A percentile compares a stretch with the other conserved stretches of the same genome.
Conservation (phyloP, 768 basidiomycete genomes). For the Exsudoporus frostii region DNA sequence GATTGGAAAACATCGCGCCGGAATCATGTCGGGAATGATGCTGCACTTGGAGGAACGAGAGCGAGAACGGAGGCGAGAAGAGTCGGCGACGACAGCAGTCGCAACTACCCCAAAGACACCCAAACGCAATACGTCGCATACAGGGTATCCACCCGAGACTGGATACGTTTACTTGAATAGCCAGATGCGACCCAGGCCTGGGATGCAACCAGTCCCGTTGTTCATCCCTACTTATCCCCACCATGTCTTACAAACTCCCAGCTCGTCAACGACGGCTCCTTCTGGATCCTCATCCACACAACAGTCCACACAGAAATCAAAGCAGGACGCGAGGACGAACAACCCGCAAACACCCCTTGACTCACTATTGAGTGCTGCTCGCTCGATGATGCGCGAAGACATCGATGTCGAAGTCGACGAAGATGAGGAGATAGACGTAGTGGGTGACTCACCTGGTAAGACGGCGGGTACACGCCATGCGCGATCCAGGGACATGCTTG, state of each 20-base stretch:
- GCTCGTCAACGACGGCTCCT: constrained; percentile 30
- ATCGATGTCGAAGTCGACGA: constrained; percentile 30
- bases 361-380: constrained; percentile 58
- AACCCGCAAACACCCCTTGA: constrained; percentile 50
- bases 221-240: constrained; percentile 29
- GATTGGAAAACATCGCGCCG: constrained; percentile 60
- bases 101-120: constrained; percentile 27
- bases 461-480: constrained; percentile 30
- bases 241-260: constrained; percentile 30
- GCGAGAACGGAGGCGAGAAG: constrained; percentile 27
- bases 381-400: constrained; percentile 49
- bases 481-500: constrained; percentile 20
- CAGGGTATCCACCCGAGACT: constrained; percentile 21
- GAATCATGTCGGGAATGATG: constrained; percentile 50
- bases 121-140: constrained; percentile 29
- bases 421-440: constrained; percentile 26
- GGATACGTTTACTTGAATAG: constrained; percentile 29
- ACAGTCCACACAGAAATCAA: constrained; percentile 17
- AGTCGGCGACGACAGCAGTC: constrained; percentile 20
- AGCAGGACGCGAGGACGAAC: constrained; percentile 13
- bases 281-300: constrained; percentile 23
- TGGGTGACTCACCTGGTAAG: constrained; percentile 20
- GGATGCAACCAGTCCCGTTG: constrained; percentile 32
- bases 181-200: constrained; percentile 22
- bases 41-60: constrained; percentile 34